phyloP scores from a whole-genome alignment of 2,329 filamentous ascomycete species.

The Fusarium sulawesiense region DNA sequence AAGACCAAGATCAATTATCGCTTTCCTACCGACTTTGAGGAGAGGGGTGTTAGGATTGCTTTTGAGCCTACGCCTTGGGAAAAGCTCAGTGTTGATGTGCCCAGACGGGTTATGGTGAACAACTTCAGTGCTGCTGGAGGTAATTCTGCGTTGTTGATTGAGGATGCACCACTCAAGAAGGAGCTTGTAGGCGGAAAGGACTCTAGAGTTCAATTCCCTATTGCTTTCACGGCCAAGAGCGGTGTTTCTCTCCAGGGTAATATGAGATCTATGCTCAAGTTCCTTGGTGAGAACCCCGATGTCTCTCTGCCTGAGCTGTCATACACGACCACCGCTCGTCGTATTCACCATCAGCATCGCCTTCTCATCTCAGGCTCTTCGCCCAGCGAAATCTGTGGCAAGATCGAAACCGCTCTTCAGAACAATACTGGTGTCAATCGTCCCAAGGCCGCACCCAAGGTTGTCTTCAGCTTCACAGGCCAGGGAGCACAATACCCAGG shows the following conservation, averaged over 20 bases:
- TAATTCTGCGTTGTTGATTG: constrained; percentile 74
- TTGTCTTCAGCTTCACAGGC: constrained; percentile 57
- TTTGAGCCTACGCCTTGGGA: constrained; percentile 62
- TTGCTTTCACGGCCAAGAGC: constrained; percentile 22
- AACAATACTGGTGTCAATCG: constrained; percentile 20
- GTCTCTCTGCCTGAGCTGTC: constrained; percentile 59
- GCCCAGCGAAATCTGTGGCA: background rate
- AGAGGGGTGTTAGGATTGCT: constrained; percentile 63
- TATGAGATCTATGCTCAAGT: constrained; percentile 19
- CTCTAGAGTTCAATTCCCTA: constrained; percentile 27
- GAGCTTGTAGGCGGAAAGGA: constrained; percentile 56
- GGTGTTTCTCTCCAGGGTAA: constrained; percentile 27
- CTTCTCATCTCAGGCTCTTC: constrained; percentile 46
- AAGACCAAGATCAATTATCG: constrained; percentile 59
- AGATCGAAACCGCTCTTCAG: constrained; percentile 15
- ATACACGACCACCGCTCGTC: constrained; percentile 55
- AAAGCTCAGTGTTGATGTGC: constrained; percentile 51
- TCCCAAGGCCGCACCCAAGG: constrained; percentile 19
- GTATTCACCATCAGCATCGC: constrained; percentile 57
- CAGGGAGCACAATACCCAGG: constrained; percentile 55
- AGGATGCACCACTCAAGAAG: constrained; percentile 58
- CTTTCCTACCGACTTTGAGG: constrained; percentile 56
- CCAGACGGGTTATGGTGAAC: constrained; percentile 67
- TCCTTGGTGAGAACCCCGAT: constrained; percentile 40
- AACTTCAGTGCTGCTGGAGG: constrained; percentile 79